Percentiles rank a stretch among this genome's conserved stretches.
Evolutionary conservation across 139 green algal genomes (phyloP).

Genomic region (Astrephomene gubernaculifera): DNA sequence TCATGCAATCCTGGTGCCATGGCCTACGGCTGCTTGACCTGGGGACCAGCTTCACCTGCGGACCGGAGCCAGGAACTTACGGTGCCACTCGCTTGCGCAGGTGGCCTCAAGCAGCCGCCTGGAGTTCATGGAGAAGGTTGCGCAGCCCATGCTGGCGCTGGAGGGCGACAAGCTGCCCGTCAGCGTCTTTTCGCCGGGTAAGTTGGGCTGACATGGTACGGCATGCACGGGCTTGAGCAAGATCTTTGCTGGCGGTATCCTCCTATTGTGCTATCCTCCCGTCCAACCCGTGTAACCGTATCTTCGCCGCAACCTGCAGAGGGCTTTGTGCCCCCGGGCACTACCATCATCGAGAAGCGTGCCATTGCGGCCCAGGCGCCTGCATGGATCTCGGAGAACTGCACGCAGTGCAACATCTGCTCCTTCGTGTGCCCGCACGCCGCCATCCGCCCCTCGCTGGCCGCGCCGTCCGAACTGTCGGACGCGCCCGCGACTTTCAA

Average conservation of each 20-base stretch:
- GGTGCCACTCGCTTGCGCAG: too few species aligned
- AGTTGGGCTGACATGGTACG: too few species aligned
- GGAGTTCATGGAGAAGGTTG: conserved; percentile 67
- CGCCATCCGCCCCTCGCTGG: conserved; percentile 68
- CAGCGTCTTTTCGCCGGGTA: conserved; percentile 52
- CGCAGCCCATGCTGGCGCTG: conserved; percentile 65
- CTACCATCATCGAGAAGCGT: conserved; percentile 64
- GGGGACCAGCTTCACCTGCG: too few species aligned
- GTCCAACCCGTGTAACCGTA: too few species aligned
- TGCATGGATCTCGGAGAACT: conserved; percentile 58
- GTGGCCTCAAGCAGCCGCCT: conserved; percentile 1
- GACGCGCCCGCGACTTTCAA: conserved; percentile 53
- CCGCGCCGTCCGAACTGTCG: conserved; percentile 51
- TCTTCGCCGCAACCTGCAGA: neutral
- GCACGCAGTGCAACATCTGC: conserved; percentile 78
- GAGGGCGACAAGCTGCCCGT: conserved; percentile 75
- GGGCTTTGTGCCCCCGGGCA: conserved; percentile 65
- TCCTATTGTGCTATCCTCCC: too few species aligned
- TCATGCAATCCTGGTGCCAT: too few species aligned
- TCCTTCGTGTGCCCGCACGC: conserved; percentile 77
- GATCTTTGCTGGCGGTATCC: too few species aligned
- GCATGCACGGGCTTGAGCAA: too few species aligned
- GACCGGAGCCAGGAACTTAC: too few species aligned
- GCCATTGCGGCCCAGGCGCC: conserved; percentile 63
- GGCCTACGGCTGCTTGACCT: too few species aligned